Base-by-base conservation (phyloP, 1,284 basidiomycete species). In the Hypsizygus ulmarius region DNA sequence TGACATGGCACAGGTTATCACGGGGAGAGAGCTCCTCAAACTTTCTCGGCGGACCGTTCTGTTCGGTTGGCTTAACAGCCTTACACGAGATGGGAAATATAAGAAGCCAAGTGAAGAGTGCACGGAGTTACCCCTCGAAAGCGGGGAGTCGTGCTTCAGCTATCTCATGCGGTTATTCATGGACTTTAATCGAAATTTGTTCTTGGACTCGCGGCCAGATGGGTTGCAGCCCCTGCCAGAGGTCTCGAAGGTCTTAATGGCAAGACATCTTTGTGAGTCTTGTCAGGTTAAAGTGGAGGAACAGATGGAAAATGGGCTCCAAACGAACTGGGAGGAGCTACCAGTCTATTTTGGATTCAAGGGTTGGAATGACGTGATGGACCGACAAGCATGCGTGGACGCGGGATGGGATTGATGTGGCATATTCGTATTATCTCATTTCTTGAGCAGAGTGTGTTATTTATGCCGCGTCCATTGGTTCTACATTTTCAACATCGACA, bases 11-110 rank as follows among this genome's bases (percentile, higher is more conserved):
- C 39, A 34, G 10, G 44, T 59, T 5, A 16, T 62, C 21, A 36
- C 51, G 29, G 59, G 54, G 4, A 45, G 51, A 30, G 58, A 59
- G 38, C 33, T 33, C 5, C 49, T 64, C 11, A 52, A 50, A 32
- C 18, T 12, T n/a, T 43, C 54, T 3, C 55, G 56, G 14, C 52
- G 58, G 19, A 39, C 47, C 7, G 47, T 43, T 15, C 36, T 52
- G n/a, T 53, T 52, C 32, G 19, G 39, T 8, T 60, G 49, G 40
- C 35, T 60, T 8, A 35, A 52, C 25, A 41, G 53, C 27, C 30
- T 51, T 9, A 47, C 39, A 4, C 30, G 15, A 0, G 44, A 52
- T 33, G 51, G 47, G 44, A 49, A 38, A 14, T 21, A 28, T n/a
- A 42, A 6, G 15, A 43, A 19, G 32, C 50, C 49, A 12, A 40